Percentiles rank a stretch among this genome's conserved stretches.
phyloP scores from a whole-genome alignment of 2,329 filamentous ascomycete species.

The Claviceps sp. region DNA sequence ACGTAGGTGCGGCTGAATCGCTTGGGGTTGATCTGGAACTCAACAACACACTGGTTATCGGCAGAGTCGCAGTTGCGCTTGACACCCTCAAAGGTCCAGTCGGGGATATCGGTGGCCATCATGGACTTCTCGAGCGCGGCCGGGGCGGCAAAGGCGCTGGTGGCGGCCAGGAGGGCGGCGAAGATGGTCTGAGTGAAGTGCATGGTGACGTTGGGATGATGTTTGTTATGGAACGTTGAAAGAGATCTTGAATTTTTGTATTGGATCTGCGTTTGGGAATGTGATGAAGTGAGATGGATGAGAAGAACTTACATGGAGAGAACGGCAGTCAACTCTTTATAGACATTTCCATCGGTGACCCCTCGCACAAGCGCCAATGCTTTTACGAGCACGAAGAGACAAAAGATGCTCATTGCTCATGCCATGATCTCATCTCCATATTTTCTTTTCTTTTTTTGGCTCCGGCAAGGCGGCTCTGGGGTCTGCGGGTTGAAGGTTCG shows the following conservation, averaged over 20 bases:
- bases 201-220: slow-evolving; percentile 19
- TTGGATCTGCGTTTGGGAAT: not conserved
- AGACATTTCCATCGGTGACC: not conserved
- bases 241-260: not conserved
- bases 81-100: slow-evolving; percentile 29
- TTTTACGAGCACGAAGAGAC: not conserved
- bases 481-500: not conserved
- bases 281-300: not conserved
- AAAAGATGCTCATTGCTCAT: not conserved
- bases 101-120: slow-evolving; percentile 21
- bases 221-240: not conserved
- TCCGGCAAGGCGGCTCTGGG: not conserved
- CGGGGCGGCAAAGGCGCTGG: slow-evolving; percentile 24
- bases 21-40: slow-evolving; percentile 26
- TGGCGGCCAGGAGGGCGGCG: slow-evolving; percentile 21
- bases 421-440: not conserved
- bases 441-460: not conserved
- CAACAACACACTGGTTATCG: slow-evolving; percentile 29
- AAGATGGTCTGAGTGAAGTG: slow-evolving; percentile 28
- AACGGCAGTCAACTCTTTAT: not conserved
- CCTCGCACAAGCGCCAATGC: too few relatives aligned
- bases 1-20: slow-evolving; percentile 17
- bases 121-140: slow-evolving; percentile 21
- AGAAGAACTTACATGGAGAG: too few relatives aligned
- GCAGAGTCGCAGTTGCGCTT: slow-evolving; percentile 25